These are phyloP conservation scores for Neofusicoccum sp. DNA, from an alignment of 2,329 filamentous ascomycete species.

Conservation along the genomic window DNA sequence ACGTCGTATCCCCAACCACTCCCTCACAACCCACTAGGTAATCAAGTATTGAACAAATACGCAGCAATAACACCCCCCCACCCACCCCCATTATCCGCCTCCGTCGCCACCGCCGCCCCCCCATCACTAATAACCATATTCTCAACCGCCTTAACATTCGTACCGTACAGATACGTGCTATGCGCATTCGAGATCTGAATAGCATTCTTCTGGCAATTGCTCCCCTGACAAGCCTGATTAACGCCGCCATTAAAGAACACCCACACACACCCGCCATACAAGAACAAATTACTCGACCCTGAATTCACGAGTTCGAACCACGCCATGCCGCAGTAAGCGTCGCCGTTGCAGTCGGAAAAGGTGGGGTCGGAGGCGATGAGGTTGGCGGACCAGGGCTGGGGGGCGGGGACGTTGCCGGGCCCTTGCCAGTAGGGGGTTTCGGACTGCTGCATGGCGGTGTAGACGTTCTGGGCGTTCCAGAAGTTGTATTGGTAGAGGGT, in stretches of 20 bases:
- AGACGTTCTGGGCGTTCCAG: conserved; percentile 49
- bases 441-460: conserved; percentile 52
- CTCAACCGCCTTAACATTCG: conserved; percentile 3
- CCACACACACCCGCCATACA: conserved; percentile 15
- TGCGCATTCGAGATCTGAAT: not conserved
- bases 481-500: conserved; percentile 55
- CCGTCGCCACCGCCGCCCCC: not conserved
- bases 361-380: conserved; percentile 31
- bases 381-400: conserved; percentile 42
- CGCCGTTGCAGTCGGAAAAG: conserved; percentile 24
- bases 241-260: conserved; percentile 8
- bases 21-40: no score
- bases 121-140: not conserved
- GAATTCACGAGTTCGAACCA: conserved; percentile 5
- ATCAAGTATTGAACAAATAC: conserved; percentile 11
- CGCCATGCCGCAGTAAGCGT: conserved; percentile 20
- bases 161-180: conserved; percentile 4
- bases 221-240: not conserved
- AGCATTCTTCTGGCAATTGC: conserved; percentile 1
- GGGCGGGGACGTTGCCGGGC: conserved; percentile 31
- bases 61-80: conserved; percentile 15
- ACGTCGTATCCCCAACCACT: no score
- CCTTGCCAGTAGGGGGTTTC: conserved; percentile 54
- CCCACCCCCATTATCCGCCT: not conserved
- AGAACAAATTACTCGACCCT: not conserved